A percentile compares a stretch with the other conserved stretches of the same genome.
phyloP scores from a whole-genome alignment of 331 rosid genomes.

The Quercus tomentella region DNA sequence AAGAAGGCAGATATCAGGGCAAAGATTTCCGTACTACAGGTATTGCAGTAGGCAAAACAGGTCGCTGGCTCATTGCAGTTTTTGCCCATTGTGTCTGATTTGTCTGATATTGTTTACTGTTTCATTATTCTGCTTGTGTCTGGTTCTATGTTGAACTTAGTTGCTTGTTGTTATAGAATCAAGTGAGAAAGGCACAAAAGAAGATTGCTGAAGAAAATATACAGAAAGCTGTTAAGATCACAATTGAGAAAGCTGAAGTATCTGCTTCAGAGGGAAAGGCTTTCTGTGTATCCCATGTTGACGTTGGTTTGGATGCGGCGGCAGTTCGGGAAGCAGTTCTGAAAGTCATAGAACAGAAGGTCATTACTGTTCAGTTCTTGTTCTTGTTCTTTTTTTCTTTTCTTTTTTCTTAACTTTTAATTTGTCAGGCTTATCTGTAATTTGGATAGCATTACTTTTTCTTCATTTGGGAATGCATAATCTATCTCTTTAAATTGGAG shows the following conservation, averaged over 20 bases:
- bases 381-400: too few relatives aligned
- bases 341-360: slow-evolving; percentile 76
- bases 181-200: slow-evolving; percentile 82
- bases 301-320: slow-evolving; percentile 82
- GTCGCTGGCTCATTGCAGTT: not conserved
- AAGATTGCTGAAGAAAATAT: slow-evolving; percentile 78
- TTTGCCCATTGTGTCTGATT: not conserved
- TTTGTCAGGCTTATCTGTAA: not conserved
- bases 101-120: not conserved
- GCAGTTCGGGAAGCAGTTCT: slow-evolving; percentile 97
- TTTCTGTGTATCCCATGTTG: slow-evolving; percentile 68
- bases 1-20: slow-evolving; percentile 75
- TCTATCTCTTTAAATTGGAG: not conserved
- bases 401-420: not conserved
- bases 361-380: slow-evolving; percentile 13
- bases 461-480: not conserved
- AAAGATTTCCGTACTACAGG: slow-evolving; percentile 74
- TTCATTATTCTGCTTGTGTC: not conserved
- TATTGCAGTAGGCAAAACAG: slow-evolving; percentile 13
- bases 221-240: slow-evolving; percentile 62
- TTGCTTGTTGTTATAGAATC: slow-evolving; percentile 43
- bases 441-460: not conserved
- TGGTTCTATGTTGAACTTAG: slow-evolving; percentile 1
- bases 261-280: slow-evolving; percentile 65
- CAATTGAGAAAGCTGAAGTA: slow-evolving; percentile 64